A percentile compares a stretch with the other conserved stretches of the same genome.
Evolutionary conservation across 495 filamentous ascomycete species (phyloP).

Genomic region (Ramalina intermedia): DNA sequence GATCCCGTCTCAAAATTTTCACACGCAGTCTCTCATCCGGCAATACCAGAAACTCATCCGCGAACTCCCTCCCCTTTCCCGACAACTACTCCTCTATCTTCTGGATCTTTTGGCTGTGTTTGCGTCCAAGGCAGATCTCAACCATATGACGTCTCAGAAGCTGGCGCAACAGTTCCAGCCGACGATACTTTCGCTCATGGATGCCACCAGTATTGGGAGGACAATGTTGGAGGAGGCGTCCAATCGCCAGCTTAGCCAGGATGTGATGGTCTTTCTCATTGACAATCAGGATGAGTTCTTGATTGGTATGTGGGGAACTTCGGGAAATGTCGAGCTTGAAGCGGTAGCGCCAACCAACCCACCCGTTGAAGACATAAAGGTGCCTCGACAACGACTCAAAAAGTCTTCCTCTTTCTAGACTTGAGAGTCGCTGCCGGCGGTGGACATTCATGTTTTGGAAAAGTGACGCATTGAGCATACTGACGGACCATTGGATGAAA

Average conservation of each 20-base stretch:
- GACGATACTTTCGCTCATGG: neutral
- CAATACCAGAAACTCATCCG: neutral
- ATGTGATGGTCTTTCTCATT: neutral
- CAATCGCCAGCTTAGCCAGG: neutral
- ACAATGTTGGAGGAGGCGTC: neutral
- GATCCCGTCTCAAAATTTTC: too few species aligned
- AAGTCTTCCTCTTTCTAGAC: too few species aligned
- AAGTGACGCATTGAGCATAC: too few species aligned
- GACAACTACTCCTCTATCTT: neutral
- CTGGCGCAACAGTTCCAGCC: neutral
- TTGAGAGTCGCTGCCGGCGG: too few species aligned
- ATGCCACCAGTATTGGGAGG: neutral
- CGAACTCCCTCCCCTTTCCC: neutral
- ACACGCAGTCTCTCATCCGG: neutral
- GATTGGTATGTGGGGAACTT: neutral
- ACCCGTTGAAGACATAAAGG: too few species aligned
- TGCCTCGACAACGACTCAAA: too few species aligned
- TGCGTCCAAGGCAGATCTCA: neutral
- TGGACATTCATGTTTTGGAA: too few species aligned
- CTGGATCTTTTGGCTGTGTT: neutral
- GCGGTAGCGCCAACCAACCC: too few species aligned
- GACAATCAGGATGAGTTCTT: neutral
- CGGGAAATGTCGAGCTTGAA: neutral
- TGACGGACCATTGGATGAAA: too few species aligned
- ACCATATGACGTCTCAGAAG: neutral